phyloP scores from a whole-genome alignment of 352 stramenopile species.

The Phytophthora colocasiae region DNA sequence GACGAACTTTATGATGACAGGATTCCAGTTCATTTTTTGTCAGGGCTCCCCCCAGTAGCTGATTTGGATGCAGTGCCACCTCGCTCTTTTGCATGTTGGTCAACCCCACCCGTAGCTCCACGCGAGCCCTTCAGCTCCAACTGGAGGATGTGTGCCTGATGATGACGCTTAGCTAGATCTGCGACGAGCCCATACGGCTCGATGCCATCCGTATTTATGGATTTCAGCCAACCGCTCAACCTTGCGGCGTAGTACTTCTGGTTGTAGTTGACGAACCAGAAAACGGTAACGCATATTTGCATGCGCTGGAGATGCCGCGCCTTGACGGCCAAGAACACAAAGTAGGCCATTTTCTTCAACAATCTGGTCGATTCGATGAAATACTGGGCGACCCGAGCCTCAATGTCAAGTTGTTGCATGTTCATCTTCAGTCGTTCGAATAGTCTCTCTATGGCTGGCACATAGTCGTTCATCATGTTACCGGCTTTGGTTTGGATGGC shows the following conservation, averaged over 20 bases:
- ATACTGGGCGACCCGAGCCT: neutral
- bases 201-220: neutral
- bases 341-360: neutral
- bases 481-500: neutral
- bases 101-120: neutral
- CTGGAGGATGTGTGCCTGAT: neutral
- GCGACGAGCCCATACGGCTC: neutral
- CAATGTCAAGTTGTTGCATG: constrained; percentile 2
- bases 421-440: constrained; percentile 3
- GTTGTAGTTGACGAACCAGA: neutral
- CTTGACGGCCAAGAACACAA: constrained; percentile 1
- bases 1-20: too few relatives aligned
- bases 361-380: constrained; percentile 3
- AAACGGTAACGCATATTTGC: neutral
- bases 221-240: neutral
- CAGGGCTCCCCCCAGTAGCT: too few relatives aligned
- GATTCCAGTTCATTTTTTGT: too few relatives aligned
- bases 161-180: neutral
- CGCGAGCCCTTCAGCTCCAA: neutral
- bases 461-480: constrained; percentile 5
- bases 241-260: neutral
- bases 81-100: too few relatives aligned
- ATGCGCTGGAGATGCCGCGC: neutral
- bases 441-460: neutral
- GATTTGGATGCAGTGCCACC: too few relatives aligned